Base-by-base conservation (phyloP, 2,329 filamentous ascomycete species). In the Epichloe coenophiala region DNA sequence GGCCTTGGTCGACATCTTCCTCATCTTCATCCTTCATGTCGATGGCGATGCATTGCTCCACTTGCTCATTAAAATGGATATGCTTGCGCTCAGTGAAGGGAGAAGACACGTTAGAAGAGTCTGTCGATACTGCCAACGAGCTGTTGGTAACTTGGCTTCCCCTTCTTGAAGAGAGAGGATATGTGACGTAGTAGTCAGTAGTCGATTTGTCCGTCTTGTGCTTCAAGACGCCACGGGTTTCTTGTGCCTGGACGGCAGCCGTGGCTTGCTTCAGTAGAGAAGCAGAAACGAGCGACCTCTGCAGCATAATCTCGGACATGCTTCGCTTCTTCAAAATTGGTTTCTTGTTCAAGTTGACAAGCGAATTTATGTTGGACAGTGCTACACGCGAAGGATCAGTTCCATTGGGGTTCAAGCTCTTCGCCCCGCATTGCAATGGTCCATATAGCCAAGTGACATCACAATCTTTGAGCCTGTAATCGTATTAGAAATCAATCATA, bases 361-460 rank as follows among this genome's bases (percentile, higher is more conserved):
- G 84, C 0, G 87, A 89, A 57, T 72, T 71, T 4, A 71, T 71
- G 58, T 78, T 75, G 31, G 75, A 77, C 15, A 79, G 53, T 15
- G 68, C 64, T 4, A 68, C 64, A 54, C 71, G 75, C 56, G 55
- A 63, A 23, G 63, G 61, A 35, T 70, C 68, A 3, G 67, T 68
- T 48, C 69, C 66, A 5, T 70, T 61, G 59, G 72, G 54, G 51
- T 79, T 73, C 12, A 78, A 63, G 27, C 74, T 78, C 50, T 74
- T 77, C 4, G 74, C 72, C 21, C 84, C 83, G 1, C 84, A 84
- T 64, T 95, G 91, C 45, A 96, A 69, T 12, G 93, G 93, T 0
- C 93, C 93, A 62, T 97, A 98, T 1, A 98, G 74, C 93, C 91
- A 98, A 44, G 91, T 96, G 35, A 96, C 89, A 66, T 98, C 91